Evolutionary conservation across 2,329 filamentous ascomycete species (phyloP).

Genomic region (Botrytis fabae): DNA sequence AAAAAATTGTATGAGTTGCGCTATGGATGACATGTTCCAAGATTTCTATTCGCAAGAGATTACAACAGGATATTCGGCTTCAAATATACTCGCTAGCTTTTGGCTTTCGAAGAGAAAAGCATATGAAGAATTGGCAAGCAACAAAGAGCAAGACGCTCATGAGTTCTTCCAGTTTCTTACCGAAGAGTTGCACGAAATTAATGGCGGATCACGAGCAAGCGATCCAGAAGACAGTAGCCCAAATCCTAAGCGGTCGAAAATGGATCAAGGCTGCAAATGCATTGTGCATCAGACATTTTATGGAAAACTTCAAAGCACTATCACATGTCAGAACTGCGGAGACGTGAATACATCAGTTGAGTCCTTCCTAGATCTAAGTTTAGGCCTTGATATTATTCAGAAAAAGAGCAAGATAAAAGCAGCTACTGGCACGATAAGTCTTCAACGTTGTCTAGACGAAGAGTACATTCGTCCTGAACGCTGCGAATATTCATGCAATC

Average conservation of each 20-base stretch:
- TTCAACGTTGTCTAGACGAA: conserved; percentile 76
- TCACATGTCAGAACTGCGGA: conserved; percentile 85
- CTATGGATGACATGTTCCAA: conserved; percentile 73
- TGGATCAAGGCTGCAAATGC: conserved; percentile 66
- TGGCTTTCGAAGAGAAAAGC: conserved; percentile 80
- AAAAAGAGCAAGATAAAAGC: conserved; percentile 59
- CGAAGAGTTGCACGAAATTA: conserved; percentile 84
- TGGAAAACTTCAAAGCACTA: conserved; percentile 85
- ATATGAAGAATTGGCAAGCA: conserved; percentile 77
- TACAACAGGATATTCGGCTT: conserved; percentile 85
- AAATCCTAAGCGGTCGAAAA: conserved; percentile 32
- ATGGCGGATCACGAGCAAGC: conserved; percentile 54
- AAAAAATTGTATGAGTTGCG: conserved; percentile 65
- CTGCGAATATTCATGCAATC: conserved; percentile 84
- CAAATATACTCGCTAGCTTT: conserved; percentile 83
- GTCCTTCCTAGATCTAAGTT: conserved; percentile 85
- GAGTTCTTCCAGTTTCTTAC: conserved; percentile 96
- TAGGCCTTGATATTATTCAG: conserved; percentile 75
- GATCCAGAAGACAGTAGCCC: conserved; percentile 30
- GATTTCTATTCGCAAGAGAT: conserved; percentile 72
- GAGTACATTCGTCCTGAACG: conserved; percentile 86
- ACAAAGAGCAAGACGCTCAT: conserved; percentile 94
- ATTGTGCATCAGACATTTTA: conserved; percentile 95
- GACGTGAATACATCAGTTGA: conserved; percentile 82
- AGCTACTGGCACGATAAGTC: conserved; percentile 50